Evolutionary conservation across 176 grass and related monocot species (phyloP), one percentile per base, ranked within the genome.

Genomic region (Guadua angustifolia): DNA sequence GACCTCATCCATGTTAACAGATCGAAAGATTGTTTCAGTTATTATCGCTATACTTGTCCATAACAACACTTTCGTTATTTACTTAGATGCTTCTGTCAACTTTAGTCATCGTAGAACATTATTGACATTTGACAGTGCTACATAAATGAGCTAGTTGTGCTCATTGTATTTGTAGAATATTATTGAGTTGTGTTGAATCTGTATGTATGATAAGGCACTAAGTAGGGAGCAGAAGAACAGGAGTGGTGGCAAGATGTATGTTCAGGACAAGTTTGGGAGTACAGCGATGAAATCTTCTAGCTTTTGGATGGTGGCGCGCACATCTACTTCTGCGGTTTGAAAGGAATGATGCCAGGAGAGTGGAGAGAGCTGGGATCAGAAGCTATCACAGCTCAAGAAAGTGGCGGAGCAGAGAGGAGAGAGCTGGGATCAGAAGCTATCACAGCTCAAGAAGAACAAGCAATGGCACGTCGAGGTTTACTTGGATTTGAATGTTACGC

Each of bases 401-500:
- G 93, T 98, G 22, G 91, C 95, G 1, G 91, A 95, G 77, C 84
- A 88, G 73, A 90, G 95, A 77, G 93, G 95, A 13, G 95, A 98
- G 85, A 98, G 87, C 87, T 98, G 95, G 95, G 95, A 98, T 24
- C 75, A 91, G 62, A 98, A 95, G 85, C 89, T 98, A 5, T 88
- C 89, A 0, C 91, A 90, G 73, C 89, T 95, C 1, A 98, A 91
- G 89, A 98, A 98, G 87, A 98, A 95, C 87, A 98, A 95, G 82
- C 95, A 98, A 85, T 98, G 95, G 95, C 93, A 98, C 44, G 95
- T 98, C 0, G 95, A 98, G 77, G 95, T 98, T 74, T 98, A 98
- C 82, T 98, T 88, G 84, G 47, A n/a, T 43, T 8, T 36, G 5
- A 63, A 33, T 16, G 16, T 74, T 47, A 1, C 0, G 26, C 5